Evolutionary conservation across 805 yeast species (phyloP).

Genomic region (Ogataea nonfermentans): DNA sequence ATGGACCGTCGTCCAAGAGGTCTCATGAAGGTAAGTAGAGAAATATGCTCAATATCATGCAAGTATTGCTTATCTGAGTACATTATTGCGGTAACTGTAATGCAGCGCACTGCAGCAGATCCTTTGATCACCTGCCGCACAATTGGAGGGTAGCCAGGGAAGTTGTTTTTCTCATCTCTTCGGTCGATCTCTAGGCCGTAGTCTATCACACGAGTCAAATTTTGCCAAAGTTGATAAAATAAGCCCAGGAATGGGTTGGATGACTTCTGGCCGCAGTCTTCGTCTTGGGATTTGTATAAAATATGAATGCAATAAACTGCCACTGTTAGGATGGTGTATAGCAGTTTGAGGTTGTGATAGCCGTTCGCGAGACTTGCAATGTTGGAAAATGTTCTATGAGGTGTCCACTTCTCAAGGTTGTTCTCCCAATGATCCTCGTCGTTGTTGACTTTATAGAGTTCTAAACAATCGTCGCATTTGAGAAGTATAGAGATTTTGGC

Average conservation of each 20-base stretch:
- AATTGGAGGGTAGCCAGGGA: conserved; percentile 42
- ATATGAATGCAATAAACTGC: conserved; percentile 45
- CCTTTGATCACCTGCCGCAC: conserved; percentile 57
- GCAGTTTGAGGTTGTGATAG: conserved; percentile 39
- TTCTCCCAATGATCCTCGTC: conserved; percentile 37
- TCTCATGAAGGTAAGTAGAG: conserved; percentile 58
- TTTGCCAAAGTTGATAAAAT: conserved; percentile 63
- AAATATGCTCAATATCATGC: conserved; percentile 60
- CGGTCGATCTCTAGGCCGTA: conserved; percentile 62
- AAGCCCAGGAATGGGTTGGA: conserved; percentile 62
- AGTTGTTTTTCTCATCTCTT: conserved; percentile 42
- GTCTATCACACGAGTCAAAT: conserved; percentile 56
- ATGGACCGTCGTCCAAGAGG: conserved; percentile 64
- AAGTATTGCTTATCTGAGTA: conserved; percentile 39
- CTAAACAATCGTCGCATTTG: conserved; percentile 43
- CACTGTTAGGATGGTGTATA: conserved; percentile 45
- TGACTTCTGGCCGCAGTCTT: conserved; percentile 43
- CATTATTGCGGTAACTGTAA: conserved; percentile 60
- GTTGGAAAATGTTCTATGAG: conserved; percentile 30
- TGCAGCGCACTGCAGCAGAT: conserved; percentile 58
- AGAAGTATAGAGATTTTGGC: conserved; percentile 36
- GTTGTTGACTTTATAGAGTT: conserved; percentile 40
- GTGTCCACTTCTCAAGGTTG: conserved; percentile 37
- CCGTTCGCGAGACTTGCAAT: conserved; percentile 26
- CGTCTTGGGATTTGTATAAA: conserved; percentile 37